A percentile compares a stretch with the other conserved stretches of the same genome.
Conservation (phyloP, 306 rosid genomes). For the Coriaria nepalensis region DNA sequence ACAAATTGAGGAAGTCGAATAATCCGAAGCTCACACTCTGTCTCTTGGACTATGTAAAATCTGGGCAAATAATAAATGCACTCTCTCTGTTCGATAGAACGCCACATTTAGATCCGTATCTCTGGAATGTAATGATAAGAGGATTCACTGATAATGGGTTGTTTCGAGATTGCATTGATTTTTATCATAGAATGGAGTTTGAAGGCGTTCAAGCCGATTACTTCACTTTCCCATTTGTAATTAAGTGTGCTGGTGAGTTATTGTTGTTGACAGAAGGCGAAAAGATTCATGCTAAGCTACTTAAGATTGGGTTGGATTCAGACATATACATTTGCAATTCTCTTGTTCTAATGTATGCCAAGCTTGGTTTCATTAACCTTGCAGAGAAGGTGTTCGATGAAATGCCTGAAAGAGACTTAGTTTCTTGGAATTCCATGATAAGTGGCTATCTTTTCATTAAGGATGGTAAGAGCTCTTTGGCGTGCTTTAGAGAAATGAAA, state of each 20-base stretch:
- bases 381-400: constrained; percentile 37
- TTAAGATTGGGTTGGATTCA: constrained; percentile 33
- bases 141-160: constrained; percentile 29
- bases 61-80: constrained; percentile 37
- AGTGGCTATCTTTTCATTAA: constrained; percentile 26
- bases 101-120: constrained; percentile 19
- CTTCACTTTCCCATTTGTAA: constrained; percentile 34
- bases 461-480: constrained; percentile 21
- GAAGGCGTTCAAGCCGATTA: constrained; percentile 30
- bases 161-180: constrained; percentile 20
- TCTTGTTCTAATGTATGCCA: constrained; percentile 32
- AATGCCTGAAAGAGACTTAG: constrained; percentile 33
- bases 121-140: constrained; percentile 40
- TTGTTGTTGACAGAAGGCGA: constrained; percentile 16
- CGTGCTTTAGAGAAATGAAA: constrained; percentile 31
- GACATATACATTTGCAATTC: constrained; percentile 36
- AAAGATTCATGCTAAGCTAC: constrained; percentile 31
- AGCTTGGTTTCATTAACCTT: constrained; percentile 24
- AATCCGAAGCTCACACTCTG: constrained; percentile 23
- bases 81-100: constrained; percentile 38
- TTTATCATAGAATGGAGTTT: constrained; percentile 32
- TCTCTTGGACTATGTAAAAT: constrained; percentile 11
- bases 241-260: constrained; percentile 37
- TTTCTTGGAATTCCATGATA: constrained; percentile 49
- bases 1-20: too few species aligned